Evolutionary conservation across 345 rosid genomes (phyloP).

Genomic region (Carallia pectinifolia): DNA sequence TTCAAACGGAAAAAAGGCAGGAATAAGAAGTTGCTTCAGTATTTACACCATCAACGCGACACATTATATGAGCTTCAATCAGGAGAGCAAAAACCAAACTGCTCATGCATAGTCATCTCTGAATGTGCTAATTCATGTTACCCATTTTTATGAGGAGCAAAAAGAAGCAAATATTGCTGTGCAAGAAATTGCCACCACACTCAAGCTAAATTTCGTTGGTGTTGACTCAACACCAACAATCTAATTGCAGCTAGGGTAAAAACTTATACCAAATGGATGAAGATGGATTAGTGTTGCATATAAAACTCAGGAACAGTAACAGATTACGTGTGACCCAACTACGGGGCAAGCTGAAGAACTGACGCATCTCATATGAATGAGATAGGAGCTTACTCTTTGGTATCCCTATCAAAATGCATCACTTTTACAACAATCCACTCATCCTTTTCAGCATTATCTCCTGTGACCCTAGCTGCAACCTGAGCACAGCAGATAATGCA

Average conservation of each 20-base stretch:
- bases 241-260: no score
- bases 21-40: background rate
- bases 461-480: slow-evolving; percentile 93
- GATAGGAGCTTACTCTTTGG: slow-evolving; percentile 69
- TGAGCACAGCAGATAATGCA: slow-evolving; percentile 26
- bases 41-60: no score
- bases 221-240: no score
- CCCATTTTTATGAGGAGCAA: background rate
- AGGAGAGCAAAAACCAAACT: background rate
- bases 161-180: background rate
- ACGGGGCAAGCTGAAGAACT: background rate
- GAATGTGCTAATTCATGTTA: background rate
- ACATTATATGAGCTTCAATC: no score
- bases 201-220: no score
- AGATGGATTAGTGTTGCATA: no score
- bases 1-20: background rate
- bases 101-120: background rate
- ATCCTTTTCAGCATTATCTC: slow-evolving; percentile 77
- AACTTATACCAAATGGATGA: no score
- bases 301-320: background rate
- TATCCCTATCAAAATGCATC: slow-evolving; percentile 81
- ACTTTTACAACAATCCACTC: slow-evolving; percentile 96
- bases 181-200: no score
- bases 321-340: background rate
- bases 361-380: slow-evolving; percentile 4